Evolutionary conservation across 306 rosid species (phyloP), one percentile per base, ranked within the genome.

Genomic region (Glycine tomentella): DNA sequence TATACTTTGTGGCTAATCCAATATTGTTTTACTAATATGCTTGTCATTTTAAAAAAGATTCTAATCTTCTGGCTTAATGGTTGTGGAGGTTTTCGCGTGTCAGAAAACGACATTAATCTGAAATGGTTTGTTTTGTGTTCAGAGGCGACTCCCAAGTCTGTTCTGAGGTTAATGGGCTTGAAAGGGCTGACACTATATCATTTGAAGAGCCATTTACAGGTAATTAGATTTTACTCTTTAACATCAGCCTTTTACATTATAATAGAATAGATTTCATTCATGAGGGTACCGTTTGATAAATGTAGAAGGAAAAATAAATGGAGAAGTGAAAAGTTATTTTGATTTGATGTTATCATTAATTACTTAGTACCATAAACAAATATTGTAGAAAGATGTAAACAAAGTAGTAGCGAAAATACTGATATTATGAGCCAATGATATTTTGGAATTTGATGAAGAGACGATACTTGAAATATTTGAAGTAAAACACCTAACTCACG

Each of bases 161-260:
- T 95, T 42, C 84, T 88, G 88, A 93, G 97, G 85, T 75, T 91
- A 79, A 95, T 95, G 99, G 93, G 99, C 15, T 84, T 93, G 84
- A 95, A 92, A 84, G 99, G 99, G 38, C 88, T 95, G 89, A 95
- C 99, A 80, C 80, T 95, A 64, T 93, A 93, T 84, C 99, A 95
- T 87, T 84, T 92, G 94, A 95, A 95, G 91, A 95, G 99, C 74
- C 98, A 95, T 87, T 95, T 95, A 73, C 99, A 93, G 99, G 99
- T 93, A 82, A 81, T 40, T 57, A 77, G 5, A 6, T 33, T 80
- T 65, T 13, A 9, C 17, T 36, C n/a, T 44, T 63, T 69, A 42
- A 46, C 67, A 14, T 75, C 74, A 16, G 13, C 69, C 48, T 13
- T 59, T 53, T 42, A 14, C 5, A 25, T 25, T 25, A 25, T 25